Conservation (phyloP, 139 green algal genomes). For the Desmodesmus armatus region DNA sequence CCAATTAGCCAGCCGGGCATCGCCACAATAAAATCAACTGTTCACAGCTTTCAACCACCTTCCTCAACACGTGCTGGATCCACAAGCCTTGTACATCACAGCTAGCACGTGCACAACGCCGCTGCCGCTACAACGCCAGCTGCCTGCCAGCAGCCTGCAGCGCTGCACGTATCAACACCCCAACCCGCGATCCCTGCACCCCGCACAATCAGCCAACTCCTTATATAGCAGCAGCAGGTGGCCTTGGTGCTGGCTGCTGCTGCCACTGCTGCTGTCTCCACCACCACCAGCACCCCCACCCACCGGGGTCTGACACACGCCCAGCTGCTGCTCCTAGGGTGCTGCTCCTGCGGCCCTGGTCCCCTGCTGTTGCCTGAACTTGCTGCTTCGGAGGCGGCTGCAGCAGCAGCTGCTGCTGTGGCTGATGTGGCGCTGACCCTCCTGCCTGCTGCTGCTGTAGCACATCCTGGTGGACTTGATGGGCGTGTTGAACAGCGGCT, state of each 20-base stretch:
- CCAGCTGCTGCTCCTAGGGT: not conserved
- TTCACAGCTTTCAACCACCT: too few species aligned
- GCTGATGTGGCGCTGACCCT: too few species aligned
- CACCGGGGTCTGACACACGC: not conserved
- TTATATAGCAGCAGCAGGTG: constrained; percentile 40
- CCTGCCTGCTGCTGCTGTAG: not conserved
- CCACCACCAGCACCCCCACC: not conserved
- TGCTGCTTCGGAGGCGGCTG: constrained; percentile 8
- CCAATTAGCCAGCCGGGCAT: too few species aligned
- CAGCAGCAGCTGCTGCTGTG: not conserved
- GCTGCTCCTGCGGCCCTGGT: not conserved
- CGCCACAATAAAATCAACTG: too few species aligned
- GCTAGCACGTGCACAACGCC: too few species aligned
- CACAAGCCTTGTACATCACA: too few species aligned
- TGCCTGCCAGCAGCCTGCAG: too few species aligned
- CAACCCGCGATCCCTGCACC: constrained; percentile 41
- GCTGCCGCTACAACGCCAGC: too few species aligned
- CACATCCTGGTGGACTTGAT: not conserved
- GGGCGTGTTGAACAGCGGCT: not conserved
- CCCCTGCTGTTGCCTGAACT: not conserved
- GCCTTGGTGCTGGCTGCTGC: constrained; percentile 1
- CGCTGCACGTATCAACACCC: too few species aligned
- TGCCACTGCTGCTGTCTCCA: not conserved
- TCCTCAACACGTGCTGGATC: too few species aligned
- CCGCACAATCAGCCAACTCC: constrained; percentile 23